phyloP scores from a whole-genome alignment of 2,329 filamentous ascomycete species.

The Coniochaeta sp. region DNA sequence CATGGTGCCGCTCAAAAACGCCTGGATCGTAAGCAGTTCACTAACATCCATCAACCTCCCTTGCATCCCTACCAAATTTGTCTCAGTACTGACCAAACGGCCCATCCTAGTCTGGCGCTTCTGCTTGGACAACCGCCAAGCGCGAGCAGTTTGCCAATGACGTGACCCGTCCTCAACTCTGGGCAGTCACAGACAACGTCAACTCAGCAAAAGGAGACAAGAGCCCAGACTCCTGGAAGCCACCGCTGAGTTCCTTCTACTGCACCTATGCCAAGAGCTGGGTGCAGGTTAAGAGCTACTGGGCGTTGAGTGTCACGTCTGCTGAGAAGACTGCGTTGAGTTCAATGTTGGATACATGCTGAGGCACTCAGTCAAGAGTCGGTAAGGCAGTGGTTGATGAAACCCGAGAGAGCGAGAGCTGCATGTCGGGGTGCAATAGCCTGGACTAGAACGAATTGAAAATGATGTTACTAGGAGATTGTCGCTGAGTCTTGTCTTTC shows the following conservation, averaged over 20 bases:
- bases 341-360: slow-evolving; percentile 60
- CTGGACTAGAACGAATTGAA: no score
- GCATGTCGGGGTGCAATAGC: no score
- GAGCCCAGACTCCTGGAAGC: slow-evolving; percentile 71
- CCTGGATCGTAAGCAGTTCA: slow-evolving; percentile 55
- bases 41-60: background rate
- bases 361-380: background rate
- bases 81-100: background rate
- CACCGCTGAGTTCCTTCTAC: slow-evolving; percentile 58
- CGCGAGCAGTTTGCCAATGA: slow-evolving; percentile 72
- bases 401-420: no score
- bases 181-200: slow-evolving; percentile 70
- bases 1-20: slow-evolving; percentile 72
- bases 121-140: slow-evolving; percentile 59
- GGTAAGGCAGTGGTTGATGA: background rate
- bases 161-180: slow-evolving; percentile 64
- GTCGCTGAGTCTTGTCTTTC: no score
- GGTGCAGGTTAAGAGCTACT: slow-evolving; percentile 72
- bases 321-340: slow-evolving; percentile 64
- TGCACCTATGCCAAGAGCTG: slow-evolving; percentile 74
- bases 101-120: slow-evolving; percentile 54
- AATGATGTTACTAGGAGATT: no score
- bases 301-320: slow-evolving; percentile 58
- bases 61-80: background rate
- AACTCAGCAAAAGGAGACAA: slow-evolving; percentile 69